These are phyloP conservation scores for Nemania sp. DNA, from an alignment of 2,329 filamentous ascomycete genomes.

Conservation along the genomic window DNA sequence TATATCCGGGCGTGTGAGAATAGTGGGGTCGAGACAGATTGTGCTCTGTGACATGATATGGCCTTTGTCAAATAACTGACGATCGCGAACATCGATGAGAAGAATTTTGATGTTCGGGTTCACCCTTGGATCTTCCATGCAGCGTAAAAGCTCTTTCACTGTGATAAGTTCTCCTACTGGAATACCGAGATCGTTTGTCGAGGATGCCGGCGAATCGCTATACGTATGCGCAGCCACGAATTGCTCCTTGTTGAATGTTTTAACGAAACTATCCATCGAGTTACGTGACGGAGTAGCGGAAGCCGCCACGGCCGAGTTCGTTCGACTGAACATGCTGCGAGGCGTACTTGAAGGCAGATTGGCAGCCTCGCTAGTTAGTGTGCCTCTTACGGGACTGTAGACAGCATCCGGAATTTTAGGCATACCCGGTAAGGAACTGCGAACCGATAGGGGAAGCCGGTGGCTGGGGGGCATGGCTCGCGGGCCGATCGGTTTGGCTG, in stretches of 20 bases:
- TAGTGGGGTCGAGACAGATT: constrained; percentile 87
- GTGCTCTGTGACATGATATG: constrained; percentile 87
- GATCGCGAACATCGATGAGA: constrained; percentile 85
- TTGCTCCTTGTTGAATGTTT: constrained; percentile 51
- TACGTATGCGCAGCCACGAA: constrained; percentile 51
- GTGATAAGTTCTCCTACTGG: constrained; percentile 70
- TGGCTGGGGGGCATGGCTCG: constrained; percentile 64
- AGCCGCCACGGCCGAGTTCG: constrained; percentile 63
- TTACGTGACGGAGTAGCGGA: constrained; percentile 46
- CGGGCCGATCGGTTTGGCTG: constrained; percentile 55
- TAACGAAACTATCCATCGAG: constrained; percentile 48
- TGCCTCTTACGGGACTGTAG: constrained; percentile 82
- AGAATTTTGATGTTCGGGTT: constrained; percentile 72
- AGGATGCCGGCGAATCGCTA: constrained; percentile 50
- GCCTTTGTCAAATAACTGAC: constrained; percentile 85
- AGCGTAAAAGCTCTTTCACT: constrained; percentile 76
- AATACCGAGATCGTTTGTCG: constrained; percentile 60
- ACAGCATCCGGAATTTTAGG: constrained; percentile 80
- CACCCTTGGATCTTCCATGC: constrained; percentile 67
- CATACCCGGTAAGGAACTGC: constrained; percentile 67
- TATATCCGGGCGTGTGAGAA: constrained; percentile 76
- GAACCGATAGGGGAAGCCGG: constrained; percentile 61
- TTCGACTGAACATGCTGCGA: constrained; percentile 71
- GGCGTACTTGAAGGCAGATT: constrained; percentile 74
- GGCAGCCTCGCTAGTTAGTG: constrained; percentile 72